Percentiles rank a stretch among this genome's conserved stretches.
Evolutionary conservation across 106 monocot species (phyloP).

Genomic region (Allium fistulosum): DNA sequence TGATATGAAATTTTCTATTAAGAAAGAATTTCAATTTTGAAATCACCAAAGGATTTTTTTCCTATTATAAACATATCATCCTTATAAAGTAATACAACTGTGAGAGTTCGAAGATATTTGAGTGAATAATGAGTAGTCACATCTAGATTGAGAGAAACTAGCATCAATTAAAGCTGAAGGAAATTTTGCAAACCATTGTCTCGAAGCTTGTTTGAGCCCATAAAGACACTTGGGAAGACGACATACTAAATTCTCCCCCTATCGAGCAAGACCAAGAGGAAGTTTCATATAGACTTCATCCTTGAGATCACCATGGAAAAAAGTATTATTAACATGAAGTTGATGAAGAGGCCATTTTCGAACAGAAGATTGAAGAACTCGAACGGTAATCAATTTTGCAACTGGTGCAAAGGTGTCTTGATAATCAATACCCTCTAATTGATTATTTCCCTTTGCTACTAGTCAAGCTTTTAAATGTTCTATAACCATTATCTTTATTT

Average conservation of each 20-base stretch:
- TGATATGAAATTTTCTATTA: not conserved
- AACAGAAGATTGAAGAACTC: no score
- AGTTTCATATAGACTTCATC: no score
- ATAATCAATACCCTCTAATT: not conserved
- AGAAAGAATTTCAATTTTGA: not conserved
- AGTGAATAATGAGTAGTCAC: no score
- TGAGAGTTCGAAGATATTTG: not conserved
- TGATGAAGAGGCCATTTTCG: no score
- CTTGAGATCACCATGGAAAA: no score
- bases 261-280: not conserved
- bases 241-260: constrained; percentile 2
- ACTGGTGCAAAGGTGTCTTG: not conserved
- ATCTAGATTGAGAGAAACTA: no score
- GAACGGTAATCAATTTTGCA: not conserved
- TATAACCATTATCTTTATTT: not conserved
- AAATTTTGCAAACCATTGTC: no score
- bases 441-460: not conserved
- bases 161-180: no score
- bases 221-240: not conserved
- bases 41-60: not conserved
- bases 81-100: not conserved
- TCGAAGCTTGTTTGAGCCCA: not conserved
- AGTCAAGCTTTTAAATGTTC: not conserved
- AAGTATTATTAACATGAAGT: no score
- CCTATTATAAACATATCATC: not conserved